phyloP scores from a whole-genome alignment of 2,329 filamentous ascomycete species.

The Trichoderma atroviride region DNA sequence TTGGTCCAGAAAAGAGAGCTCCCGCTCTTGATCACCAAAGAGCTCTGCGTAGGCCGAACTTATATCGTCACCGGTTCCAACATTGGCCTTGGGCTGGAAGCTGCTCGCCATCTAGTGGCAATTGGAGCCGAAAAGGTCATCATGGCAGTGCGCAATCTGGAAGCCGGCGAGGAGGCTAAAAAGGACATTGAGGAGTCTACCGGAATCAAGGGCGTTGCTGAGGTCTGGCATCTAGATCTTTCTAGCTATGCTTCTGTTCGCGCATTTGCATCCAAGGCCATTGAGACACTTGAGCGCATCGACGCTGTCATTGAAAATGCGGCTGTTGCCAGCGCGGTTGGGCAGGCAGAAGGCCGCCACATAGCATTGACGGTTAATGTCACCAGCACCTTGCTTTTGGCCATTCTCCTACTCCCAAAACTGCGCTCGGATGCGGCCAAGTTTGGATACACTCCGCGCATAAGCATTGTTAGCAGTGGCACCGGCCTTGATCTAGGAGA shows the following conservation, averaged over 20 bases:
- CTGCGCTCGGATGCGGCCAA: slow-evolving; percentile 33
- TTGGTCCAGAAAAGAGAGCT: not conserved
- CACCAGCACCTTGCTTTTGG: slow-evolving; percentile 50
- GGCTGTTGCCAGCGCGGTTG: slow-evolving; percentile 28
- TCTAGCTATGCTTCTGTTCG: slow-evolving; percentile 40
- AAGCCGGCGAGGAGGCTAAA: slow-evolving; percentile 47
- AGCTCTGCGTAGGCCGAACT: slow-evolving; percentile 12
- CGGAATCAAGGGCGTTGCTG: slow-evolving; percentile 33
- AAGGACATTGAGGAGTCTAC: slow-evolving; percentile 41
- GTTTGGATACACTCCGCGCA: slow-evolving; percentile 38
- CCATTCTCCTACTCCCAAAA: slow-evolving; percentile 47
- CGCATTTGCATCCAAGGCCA: slow-evolving; percentile 40
- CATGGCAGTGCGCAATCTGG: slow-evolving; percentile 44
- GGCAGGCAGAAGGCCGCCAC: slow-evolving; percentile 46
- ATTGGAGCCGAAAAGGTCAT: slow-evolving; percentile 48
- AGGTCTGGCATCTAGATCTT: slow-evolving; percentile 52
- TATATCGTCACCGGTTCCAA: slow-evolving; percentile 49
- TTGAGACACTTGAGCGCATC: slow-evolving; percentile 42
- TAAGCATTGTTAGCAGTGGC: slow-evolving; percentile 42
- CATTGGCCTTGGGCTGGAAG: slow-evolving; percentile 45
- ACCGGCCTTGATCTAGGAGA: slow-evolving; percentile 36
- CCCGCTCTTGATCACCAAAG: not conserved
- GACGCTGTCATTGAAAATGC: slow-evolving; percentile 50
- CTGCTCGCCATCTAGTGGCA: slow-evolving; percentile 45
- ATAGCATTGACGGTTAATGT: slow-evolving; percentile 51